Conservation (phyloP, 768 basidiomycete species). For the Sarcodon aspratus region DNA sequence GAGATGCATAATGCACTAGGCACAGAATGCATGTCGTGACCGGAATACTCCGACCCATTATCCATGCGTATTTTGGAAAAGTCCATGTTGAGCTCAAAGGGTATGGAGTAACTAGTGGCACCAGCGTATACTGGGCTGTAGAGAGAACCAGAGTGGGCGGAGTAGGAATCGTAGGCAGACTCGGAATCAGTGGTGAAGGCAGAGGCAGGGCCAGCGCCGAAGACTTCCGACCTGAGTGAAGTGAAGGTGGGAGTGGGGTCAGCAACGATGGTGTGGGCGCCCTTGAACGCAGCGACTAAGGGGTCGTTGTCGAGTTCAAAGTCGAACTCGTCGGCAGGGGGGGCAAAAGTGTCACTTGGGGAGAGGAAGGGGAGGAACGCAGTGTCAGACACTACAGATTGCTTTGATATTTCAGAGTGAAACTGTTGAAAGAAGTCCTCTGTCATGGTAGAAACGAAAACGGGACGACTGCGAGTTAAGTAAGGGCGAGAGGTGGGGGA, state of each 20-base stretch:
- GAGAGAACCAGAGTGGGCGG: constrained; percentile 57
- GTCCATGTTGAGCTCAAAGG: constrained; percentile 63
- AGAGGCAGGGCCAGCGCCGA: constrained; percentile 62
- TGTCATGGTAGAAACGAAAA: not conserved
- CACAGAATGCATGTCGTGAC: constrained; percentile 4
- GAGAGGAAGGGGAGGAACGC: constrained; percentile 56
- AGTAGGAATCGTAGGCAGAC: constrained; percentile 46
- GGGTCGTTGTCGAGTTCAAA: constrained; percentile 65
- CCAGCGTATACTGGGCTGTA: constrained; percentile 43
- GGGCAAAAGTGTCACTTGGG: constrained; percentile 61
- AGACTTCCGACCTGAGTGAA: constrained; percentile 50
- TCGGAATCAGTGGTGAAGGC: constrained; percentile 73
- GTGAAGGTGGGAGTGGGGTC: constrained; percentile 37
- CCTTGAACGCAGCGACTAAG: constrained; percentile 45
- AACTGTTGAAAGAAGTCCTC: not conserved
- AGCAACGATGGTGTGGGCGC: constrained; percentile 51
- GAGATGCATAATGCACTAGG: constrained; percentile 7
- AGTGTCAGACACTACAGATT: not conserved
- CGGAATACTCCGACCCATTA: constrained; percentile 39
- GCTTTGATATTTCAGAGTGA: not conserved
- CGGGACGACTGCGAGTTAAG: not conserved
- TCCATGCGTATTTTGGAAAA: constrained; percentile 47
- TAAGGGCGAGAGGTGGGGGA: not conserved
- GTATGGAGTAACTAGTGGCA: constrained; percentile 38
- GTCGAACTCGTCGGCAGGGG: constrained; percentile 76